These are phyloP conservation scores for Talaromyces amestolkiae DNA, from an alignment of 2,329 filamentous ascomycete genomes.

Conservation along the genomic window DNA sequence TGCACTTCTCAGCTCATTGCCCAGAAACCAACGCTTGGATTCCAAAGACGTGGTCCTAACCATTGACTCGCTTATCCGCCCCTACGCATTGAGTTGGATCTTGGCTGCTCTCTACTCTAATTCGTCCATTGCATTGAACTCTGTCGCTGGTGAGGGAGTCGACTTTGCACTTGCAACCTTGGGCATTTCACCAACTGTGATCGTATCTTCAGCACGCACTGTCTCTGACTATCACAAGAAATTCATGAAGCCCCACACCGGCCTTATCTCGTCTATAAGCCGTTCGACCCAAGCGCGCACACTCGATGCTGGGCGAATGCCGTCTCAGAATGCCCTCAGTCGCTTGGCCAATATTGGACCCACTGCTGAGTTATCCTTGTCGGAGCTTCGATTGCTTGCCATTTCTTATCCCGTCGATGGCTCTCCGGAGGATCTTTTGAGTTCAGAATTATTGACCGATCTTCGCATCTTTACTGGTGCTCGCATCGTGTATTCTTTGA, in stretches of 20 bases:
- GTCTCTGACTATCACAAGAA: constrained; percentile 66
- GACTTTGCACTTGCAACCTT: constrained; percentile 71
- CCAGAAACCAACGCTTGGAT: constrained; percentile 69
- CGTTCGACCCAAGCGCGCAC: constrained; percentile 70
- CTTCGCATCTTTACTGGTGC: constrained; percentile 77
- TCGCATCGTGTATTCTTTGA: constrained; percentile 80
- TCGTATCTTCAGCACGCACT: constrained; percentile 74
- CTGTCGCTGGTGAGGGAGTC: constrained; percentile 71
- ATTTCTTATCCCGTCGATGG: constrained; percentile 70
- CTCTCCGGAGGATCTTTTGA: constrained; percentile 61
- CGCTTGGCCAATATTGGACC: constrained; percentile 37
- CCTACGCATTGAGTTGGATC: constrained; percentile 75
- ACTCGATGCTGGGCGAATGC: constrained; percentile 72
- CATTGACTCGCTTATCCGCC: constrained; percentile 74
- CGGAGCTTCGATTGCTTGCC: constrained; percentile 77
- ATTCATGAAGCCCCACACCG: constrained; percentile 58
- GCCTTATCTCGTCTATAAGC: constrained; percentile 63
- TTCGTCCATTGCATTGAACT: constrained; percentile 81
- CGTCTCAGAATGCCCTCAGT: constrained; percentile 62
- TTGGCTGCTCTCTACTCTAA: constrained; percentile 82
- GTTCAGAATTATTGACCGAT: constrained; percentile 70
- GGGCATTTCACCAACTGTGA: constrained; percentile 74
- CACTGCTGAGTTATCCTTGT: constrained; percentile 45
- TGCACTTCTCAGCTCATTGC: constrained; percentile 72
- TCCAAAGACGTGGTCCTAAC: constrained; percentile 79